Evolutionary conservation across 495 filamentous ascomycete species (phyloP), one percentile per base, ranked within the genome.

Genomic region (Monascus purpureus): DNA sequence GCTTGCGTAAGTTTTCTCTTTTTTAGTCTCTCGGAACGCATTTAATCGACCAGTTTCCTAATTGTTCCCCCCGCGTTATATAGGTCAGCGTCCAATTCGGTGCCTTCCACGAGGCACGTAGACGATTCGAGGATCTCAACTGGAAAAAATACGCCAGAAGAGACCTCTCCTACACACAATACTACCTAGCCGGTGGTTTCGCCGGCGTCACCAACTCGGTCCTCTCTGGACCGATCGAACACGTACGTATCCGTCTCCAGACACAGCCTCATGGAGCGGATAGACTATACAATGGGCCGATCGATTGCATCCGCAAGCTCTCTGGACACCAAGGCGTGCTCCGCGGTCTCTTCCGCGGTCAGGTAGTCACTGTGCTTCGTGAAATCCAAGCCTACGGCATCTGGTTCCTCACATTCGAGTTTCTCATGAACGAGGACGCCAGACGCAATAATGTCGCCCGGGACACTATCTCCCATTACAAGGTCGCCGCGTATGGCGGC

Each of bases 401-500:
- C 17, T 97, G 90, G 90, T 97, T 97, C 58, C 54, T 90, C 43
- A 65, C 82, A 1, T 97, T 93, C 52, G 90, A 97, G 71, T 93
- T 77, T 55, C 61, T 97, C 49, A 97, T 97, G 90, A 88, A 88
- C 50, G 59, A 68, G 17, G 86, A 95, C 51, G 80, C 79, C 18
- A 66, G 63, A 47, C 72, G 83, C 19, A 88, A 84, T 61, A 62
- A 67, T 27, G 53, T 86, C 35, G 66, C 67, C 25, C 73, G 90
- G 13, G 71, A 79, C 46, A 72, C 93, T 16, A 72, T 97, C 17
- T 73, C 80, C 8, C 73, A 70, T 37, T 73, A 75, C 52, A 94
- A 93, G 59, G 72, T 97, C 26, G 92, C 90, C 12, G 62, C 81
- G 6, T 96, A 95, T 50, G 90, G 90, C 41, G 90, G 90, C 25